These are phyloP conservation scores for Aspergillus piperis DNA, from an alignment of 2,329 filamentous ascomycete genomes.

Conservation along the genomic window DNA sequence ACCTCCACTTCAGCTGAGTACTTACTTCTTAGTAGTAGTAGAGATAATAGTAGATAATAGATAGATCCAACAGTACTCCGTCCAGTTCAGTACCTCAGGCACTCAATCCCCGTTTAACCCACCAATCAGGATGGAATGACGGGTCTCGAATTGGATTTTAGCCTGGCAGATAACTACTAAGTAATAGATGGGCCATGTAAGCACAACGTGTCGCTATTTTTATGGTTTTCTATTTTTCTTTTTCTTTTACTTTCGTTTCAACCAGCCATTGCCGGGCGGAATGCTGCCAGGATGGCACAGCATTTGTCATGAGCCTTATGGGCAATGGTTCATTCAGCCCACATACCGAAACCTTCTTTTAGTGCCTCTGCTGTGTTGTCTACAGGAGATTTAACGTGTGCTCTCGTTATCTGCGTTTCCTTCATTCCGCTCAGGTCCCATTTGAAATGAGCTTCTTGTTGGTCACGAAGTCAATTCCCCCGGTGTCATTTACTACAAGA, in stretches of 20 bases:
- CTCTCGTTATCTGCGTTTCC: too few relatives aligned
- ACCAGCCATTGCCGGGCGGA: background rate
- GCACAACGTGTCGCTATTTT: conserved; percentile 18
- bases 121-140: conserved; percentile 4
- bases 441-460: too few relatives aligned
- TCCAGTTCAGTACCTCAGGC: background rate
- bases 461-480: background rate
- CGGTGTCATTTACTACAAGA: too few relatives aligned
- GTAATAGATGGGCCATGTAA: background rate
- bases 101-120: background rate
- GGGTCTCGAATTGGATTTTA: conserved; percentile 9
- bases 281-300: background rate
- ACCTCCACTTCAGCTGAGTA: background rate
- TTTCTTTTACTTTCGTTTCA: too few relatives aligned
- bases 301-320: background rate
- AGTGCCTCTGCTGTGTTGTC: background rate
- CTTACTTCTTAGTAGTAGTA: too few relatives aligned
- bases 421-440: too few relatives aligned
- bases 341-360: background rate
- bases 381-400: background rate
- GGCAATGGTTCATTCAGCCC: background rate
- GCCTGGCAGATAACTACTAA: background rate
- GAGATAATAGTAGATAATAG: background rate
- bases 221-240: background rate
- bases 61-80: background rate